These are phyloP conservation scores for Hericium erinaceus DNA, from an alignment of 768 basidiomycete genomes.

Conservation along the genomic window DNA sequence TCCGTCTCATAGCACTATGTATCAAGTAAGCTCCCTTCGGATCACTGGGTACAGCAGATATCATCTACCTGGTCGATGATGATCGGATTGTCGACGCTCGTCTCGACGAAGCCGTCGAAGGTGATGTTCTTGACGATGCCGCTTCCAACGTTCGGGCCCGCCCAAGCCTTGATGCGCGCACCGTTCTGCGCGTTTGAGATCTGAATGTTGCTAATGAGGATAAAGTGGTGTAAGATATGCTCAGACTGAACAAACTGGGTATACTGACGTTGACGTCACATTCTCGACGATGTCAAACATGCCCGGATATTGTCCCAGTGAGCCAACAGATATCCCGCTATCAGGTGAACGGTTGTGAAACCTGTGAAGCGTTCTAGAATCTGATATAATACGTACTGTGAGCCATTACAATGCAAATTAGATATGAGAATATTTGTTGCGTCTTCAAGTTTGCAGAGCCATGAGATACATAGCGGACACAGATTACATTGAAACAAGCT, in stretches of 20 bases:
- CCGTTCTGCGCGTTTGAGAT: conserved; percentile 60
- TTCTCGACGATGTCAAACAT: conserved; percentile 54
- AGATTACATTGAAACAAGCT: neutral
- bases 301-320: conserved; percentile 42
- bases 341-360: neutral
- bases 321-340: conserved; percentile 53
- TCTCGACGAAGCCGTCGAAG: conserved; percentile 41
- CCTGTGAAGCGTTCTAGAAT: neutral
- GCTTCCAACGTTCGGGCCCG: conserved; percentile 47
- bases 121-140: conserved; percentile 51
- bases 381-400: conserved; percentile 31
- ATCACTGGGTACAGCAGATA: too few species aligned
- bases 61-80: conserved; percentile 42
- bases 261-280: conserved; percentile 37
- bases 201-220: conserved; percentile 34
- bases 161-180: conserved; percentile 61
- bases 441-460: conserved; percentile 16
- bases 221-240: too few species aligned
- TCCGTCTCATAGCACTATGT: conserved; percentile 39
- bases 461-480: neutral
- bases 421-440: conserved; percentile 49
- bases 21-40: neutral
- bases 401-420: conserved; percentile 51
- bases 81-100: conserved; percentile 49
- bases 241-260: neutral